A percentile compares a stretch with the other conserved stretches of the same genome.
Evolutionary conservation across 805 yeast genomes (phyloP).

Genomic region (Ogataea polymorpha): DNA sequence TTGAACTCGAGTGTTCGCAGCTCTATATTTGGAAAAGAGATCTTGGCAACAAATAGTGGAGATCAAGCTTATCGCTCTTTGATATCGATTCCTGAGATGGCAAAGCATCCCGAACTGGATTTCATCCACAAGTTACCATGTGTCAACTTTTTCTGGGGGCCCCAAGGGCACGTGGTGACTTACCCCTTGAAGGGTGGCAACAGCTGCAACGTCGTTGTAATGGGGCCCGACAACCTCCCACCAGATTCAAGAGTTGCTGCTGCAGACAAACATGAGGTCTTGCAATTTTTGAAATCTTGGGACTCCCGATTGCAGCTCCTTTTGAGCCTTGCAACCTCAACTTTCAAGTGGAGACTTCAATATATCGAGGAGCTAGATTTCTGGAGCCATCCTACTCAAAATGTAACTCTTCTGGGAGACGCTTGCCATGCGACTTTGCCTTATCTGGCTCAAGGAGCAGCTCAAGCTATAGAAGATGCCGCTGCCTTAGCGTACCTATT

Average conservation of each 20-base stretch:
- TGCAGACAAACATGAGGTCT: constrained; percentile 12
- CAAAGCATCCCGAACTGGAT: constrained; percentile 15
- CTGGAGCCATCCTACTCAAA: constrained; percentile 13
- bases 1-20: constrained; percentile 13
- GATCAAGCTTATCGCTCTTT: constrained; percentile 18
- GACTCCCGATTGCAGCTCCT: constrained; percentile 12
- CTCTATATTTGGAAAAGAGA: constrained; percentile 6
- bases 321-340: constrained; percentile 7
- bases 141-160: constrained; percentile 19
- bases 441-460: constrained; percentile 20
- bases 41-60: constrained; percentile 11
- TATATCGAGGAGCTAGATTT: constrained; percentile 11
- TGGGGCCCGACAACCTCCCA: constrained; percentile 17
- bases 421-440: constrained; percentile 21
- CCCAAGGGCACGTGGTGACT: constrained; percentile 16
- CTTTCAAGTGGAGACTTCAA: constrained; percentile 16
- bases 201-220: constrained; percentile 18
- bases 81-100: constrained; percentile 14
- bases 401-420: constrained; percentile 17
- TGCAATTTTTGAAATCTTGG: constrained; percentile 14
- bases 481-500: constrained; percentile 16
- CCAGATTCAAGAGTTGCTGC: constrained; percentile 9
- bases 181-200: constrained; percentile 18
- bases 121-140: constrained; percentile 15
- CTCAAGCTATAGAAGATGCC: constrained; percentile 20